Conservation (phyloP, 129 eudicot genomes). For the Helianthus tuberosus region DNA sequence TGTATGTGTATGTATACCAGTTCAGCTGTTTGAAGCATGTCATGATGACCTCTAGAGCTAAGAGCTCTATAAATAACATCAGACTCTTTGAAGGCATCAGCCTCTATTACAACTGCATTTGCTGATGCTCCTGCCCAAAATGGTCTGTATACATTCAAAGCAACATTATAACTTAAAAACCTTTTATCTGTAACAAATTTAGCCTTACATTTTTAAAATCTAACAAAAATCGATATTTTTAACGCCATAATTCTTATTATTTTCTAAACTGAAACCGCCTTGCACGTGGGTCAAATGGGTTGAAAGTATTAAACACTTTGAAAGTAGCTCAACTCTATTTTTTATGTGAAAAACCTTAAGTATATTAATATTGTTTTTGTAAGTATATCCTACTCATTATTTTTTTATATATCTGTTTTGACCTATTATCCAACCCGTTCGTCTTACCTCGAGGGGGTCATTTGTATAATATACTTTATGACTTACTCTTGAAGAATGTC, state of each 20-base stretch:
- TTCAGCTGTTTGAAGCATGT: slow-evolving; percentile 98
- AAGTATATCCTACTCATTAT: no score
- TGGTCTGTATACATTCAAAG: slow-evolving; percentile 59
- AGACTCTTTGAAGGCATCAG: slow-evolving; percentile 95
- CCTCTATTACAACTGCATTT: slow-evolving; percentile 92
- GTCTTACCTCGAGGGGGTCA: background rate
- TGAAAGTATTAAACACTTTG: no score
- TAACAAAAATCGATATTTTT: background rate
- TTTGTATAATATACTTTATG: background rate
- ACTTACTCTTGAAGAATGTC: slow-evolving; percentile 94
- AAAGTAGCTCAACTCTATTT: no score
- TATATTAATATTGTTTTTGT: no score
- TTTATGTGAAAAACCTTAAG: no score
- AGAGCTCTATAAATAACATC: slow-evolving; percentile 93
- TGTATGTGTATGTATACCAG: slow-evolving; percentile 40
- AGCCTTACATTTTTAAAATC: background rate
- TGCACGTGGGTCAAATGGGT: no score
- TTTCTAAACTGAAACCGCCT: no score
- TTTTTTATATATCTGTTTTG: background rate
- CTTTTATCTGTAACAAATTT: background rate
- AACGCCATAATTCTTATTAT: no score
- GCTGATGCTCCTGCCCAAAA: slow-evolving; percentile 94
- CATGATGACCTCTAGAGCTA: slow-evolving; percentile 87
- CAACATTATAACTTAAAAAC: background rate
- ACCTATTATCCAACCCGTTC: background rate